Evolutionary conservation across 2,329 filamentous ascomycete species (phyloP).

Genomic region (Elsinoe necatrix): DNA sequence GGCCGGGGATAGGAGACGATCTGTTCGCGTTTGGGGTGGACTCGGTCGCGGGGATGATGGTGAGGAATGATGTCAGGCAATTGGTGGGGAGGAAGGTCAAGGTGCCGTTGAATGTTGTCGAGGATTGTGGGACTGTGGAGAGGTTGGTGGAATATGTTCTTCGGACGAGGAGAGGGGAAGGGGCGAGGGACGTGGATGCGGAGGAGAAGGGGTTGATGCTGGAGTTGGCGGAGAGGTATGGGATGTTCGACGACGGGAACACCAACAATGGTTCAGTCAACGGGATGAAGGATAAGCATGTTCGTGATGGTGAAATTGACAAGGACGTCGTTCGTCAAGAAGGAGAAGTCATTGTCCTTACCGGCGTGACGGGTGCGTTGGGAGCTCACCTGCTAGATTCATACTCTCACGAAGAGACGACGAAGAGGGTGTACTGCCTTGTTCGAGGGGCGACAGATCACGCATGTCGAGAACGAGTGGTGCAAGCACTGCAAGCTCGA

Average conservation of each 20-base stretch:
- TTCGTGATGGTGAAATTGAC: conserved; percentile 15
- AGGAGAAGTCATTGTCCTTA: conserved; percentile 33
- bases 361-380: conserved; percentile 44
- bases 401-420: conserved; percentile 32
- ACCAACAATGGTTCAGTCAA: conserved; percentile 1
- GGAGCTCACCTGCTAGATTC: conserved; percentile 44
- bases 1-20: conserved; percentile 34
- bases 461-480: conserved; percentile 39
- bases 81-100: conserved; percentile 30
- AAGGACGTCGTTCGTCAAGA: conserved; percentile 13
- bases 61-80: conserved; percentile 34
- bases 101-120: conserved; percentile 51
- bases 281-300: conserved; percentile 16
- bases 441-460: conserved; percentile 41
- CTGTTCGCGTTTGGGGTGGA: conserved; percentile 53
- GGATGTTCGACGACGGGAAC: conserved; percentile 29
- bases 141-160: conserved; percentile 33
- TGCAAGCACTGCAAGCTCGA: conserved; percentile 36
- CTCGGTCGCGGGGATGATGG: conserved; percentile 49
- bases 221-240: conserved; percentile 41
- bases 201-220: conserved; percentile 36
- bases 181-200: conserved; percentile 26
- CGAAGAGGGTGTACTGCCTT: conserved; percentile 48
- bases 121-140: conserved; percentile 50
- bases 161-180: conserved; percentile 32